Base-by-base conservation (phyloP, 2,329 filamentous ascomycete genomes). In the Phyllosticta citriasiana region DNA sequence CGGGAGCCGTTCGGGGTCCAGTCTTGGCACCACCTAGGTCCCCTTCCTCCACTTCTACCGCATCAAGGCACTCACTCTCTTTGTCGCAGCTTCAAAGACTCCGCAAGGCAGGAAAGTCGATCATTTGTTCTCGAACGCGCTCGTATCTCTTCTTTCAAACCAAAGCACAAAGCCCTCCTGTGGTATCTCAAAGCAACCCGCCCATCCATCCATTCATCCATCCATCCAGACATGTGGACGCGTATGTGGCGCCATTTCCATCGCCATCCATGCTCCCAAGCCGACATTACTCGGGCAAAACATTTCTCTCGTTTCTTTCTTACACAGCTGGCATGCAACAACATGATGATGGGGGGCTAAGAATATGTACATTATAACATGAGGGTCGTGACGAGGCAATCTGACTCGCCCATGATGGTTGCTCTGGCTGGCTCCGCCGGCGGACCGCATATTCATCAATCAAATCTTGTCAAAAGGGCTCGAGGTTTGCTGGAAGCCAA, bases 401-500 rank as follows among this genome's bases (percentile, higher is more conserved):
- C 30, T 47, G 55, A 30, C 4, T 30, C 19, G 19, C 19, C 19
- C 19, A 22, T 1, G 19, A 22, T 22, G 19, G 19, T 22, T 22
- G 19, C 19, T 22, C 19, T 22, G 19, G 19, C 19, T 22, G 19
- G 27, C 9, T 30, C 26, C 35, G 53, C 22, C 52, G 59, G 30
- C 24, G 27, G 12, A 35, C n/a, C 26, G 16, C 19, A 22, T 22
- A 22, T 22, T 22, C 22, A 51, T 33, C 35, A 2, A 8, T 57
- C 24, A 61, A 30, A 61, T 61, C 54, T 61, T 61, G 54, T 61
- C 54, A 54, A 52, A 53, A 8, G 10, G 50, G 50, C 33, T 25
- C 19, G 19, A 33, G 3, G 19, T 19, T 53, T 55, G 53, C 16
- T 57, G 52, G 62, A 66, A 63, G 55, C 60, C 58, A 55, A 74